A percentile compares a stretch with the other conserved stretches of the same genome.
These are phyloP conservation scores for Sanghuangporus sanghuang DNA, from an alignment of 1,284 basidiomycete genomes.

Conservation along the genomic window DNA sequence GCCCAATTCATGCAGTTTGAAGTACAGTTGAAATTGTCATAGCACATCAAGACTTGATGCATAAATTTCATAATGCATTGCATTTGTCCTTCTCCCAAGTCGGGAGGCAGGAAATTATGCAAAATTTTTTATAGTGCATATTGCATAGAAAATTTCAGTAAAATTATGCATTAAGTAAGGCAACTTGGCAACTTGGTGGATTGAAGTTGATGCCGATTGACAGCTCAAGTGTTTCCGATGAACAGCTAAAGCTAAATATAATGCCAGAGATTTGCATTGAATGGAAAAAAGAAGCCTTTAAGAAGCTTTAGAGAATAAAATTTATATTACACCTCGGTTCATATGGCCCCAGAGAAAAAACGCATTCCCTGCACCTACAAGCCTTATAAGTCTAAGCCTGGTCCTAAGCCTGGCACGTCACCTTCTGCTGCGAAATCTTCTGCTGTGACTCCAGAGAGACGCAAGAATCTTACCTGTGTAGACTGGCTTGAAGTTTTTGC, in stretches of 20 bases:
- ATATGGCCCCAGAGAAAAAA: too few relatives aligned
- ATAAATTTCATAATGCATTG: neutral
- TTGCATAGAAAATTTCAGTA: neutral
- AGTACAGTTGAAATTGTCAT: neutral
- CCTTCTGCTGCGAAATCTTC: too few relatives aligned
- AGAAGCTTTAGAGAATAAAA: too few relatives aligned
- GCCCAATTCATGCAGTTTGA: too few relatives aligned
- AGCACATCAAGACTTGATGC: neutral
- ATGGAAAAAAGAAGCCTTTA: neutral
- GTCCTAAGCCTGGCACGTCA: too few relatives aligned
- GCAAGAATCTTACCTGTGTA: neutral
- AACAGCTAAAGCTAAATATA: neutral
- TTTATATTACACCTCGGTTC: too few relatives aligned
- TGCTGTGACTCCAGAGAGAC: neutral
- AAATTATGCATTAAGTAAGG: neutral
- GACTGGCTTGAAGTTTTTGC: conserved; percentile 2
- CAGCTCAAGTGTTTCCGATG: neutral
- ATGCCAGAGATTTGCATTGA: neutral
- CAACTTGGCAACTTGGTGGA: neutral
- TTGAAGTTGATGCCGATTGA: neutral
- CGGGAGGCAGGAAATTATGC: neutral
- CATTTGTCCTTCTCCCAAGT: neutral
- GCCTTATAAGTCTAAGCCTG: too few relatives aligned
- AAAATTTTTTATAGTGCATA: neutral
- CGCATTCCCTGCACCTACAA: too few relatives aligned